Conservation (phyloP, 352 stramenopile genomes). For the Pythium rishiriense region DNA sequence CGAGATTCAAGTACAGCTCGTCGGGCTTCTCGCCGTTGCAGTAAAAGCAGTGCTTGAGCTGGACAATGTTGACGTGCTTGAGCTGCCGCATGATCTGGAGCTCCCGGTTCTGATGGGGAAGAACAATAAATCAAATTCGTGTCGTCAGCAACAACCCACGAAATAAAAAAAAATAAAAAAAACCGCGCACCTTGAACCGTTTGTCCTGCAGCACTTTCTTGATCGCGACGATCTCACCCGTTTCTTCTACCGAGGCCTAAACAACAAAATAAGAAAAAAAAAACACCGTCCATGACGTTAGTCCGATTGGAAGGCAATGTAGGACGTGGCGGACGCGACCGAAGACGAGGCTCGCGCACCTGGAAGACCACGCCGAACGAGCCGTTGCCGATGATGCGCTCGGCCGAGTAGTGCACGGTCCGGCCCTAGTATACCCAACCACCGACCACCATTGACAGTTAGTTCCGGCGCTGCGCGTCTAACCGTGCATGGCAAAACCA, state of each 20-base stretch:
- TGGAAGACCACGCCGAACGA: constrained; percentile 99
- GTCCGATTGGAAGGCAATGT: too few relatives aligned
- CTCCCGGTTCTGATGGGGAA: constrained; percentile 93
- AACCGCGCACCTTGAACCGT: constrained; percentile 96
- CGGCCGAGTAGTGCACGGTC: constrained; percentile 95
- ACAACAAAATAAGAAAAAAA: not conserved
- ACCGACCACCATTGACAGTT: not conserved
- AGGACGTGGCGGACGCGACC: too few relatives aligned
- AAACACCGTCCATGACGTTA: too few relatives aligned
- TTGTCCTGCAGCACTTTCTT: constrained; percentile 99
- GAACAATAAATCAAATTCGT: not conserved
- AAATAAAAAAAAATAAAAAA: too few relatives aligned
- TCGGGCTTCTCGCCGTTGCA: constrained; percentile 95
- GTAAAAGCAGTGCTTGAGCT: constrained; percentile 99
- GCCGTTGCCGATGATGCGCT: constrained; percentile 99
- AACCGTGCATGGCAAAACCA: not conserved
- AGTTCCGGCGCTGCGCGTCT: constrained; percentile 5
- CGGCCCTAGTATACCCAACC: constrained; percentile 52
- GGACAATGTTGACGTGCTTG: constrained; percentile 98
- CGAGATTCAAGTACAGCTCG: constrained; percentile 99
- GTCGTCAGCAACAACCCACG: not conserved
- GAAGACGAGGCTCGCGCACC: constrained; percentile 26
- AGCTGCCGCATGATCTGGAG: constrained; percentile 99
- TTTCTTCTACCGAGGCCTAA: constrained; percentile 94
- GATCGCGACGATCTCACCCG: constrained; percentile 98